These are phyloP conservation scores for Naganishia sp. DNA, from an alignment of 1,284 basidiomycete species.

Conservation along the genomic window DNA sequence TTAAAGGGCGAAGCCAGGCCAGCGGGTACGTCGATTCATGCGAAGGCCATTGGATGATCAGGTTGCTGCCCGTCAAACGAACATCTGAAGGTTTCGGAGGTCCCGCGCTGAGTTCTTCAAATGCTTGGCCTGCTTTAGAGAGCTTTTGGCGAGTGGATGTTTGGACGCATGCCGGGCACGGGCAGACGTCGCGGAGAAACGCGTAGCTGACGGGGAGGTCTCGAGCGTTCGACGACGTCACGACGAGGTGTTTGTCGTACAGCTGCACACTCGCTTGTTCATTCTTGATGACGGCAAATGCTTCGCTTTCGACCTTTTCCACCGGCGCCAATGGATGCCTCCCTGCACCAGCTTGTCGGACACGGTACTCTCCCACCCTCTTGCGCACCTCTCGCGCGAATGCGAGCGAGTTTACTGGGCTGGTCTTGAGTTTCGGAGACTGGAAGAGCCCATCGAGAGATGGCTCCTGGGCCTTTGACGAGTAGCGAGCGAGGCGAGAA, in stretches of 20 bases:
- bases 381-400: slow-evolving; percentile 21
- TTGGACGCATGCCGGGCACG: slow-evolving; percentile 65
- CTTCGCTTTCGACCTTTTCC: not conserved
- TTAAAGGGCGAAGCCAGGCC: not conserved
- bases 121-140: slow-evolving; percentile 61
- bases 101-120: slow-evolving; percentile 50
- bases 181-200: slow-evolving; percentile 63
- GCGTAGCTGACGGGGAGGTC: slow-evolving; percentile 21
- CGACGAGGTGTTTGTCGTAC: not conserved
- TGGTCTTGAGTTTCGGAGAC: slow-evolving; percentile 17
- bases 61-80: slow-evolving; percentile 32
- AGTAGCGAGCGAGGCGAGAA: not conserved
- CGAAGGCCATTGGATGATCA: not conserved
- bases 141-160: slow-evolving; percentile 75
- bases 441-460: slow-evolving; percentile 24
- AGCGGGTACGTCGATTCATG: slow-evolving; percentile 21
- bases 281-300: not conserved
- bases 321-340: slow-evolving; percentile 10
- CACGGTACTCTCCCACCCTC: slow-evolving; percentile 9
- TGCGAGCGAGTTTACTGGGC: not conserved
- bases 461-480: not conserved
- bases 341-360: not conserved
- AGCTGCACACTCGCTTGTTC: not conserved
- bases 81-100: slow-evolving; percentile 1
- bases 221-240: not conserved